Conservation (phyloP, 768 basidiomycete species). For the Rhizopogon vulgaris region DNA sequence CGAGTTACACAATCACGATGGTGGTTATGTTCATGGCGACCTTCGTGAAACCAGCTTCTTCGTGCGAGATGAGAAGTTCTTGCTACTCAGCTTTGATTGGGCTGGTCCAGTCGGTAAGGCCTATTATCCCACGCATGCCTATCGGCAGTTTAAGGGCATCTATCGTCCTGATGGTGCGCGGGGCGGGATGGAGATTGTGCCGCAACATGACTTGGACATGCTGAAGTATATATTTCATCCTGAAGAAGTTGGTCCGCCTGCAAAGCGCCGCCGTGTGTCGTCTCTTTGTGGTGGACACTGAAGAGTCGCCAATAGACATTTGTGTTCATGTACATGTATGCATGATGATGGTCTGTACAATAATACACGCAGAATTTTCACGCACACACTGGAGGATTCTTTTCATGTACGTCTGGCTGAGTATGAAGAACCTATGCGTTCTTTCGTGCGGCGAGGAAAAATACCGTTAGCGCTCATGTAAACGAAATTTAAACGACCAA, state of each 20-base stretch:
- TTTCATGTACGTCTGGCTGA: too few species aligned
- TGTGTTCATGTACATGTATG: too few species aligned
- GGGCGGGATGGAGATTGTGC: neutral
- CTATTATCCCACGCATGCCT: neutral
- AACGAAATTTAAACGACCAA: too few species aligned
- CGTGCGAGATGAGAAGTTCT: neutral
- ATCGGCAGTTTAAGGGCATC: too few species aligned
- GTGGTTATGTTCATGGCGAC: conserved; percentile 2
- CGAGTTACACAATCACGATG: neutral
- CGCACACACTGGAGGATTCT: too few species aligned
- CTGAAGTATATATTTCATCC: neutral
- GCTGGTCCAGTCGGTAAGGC: neutral
- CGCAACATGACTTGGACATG: neutral
- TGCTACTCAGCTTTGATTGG: neutral
- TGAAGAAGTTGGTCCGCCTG: neutral
- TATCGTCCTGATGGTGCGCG: neutral
- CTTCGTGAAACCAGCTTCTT: conserved; percentile 1
- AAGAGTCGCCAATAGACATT: neutral
- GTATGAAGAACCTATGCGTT: too few species aligned
- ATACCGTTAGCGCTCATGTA: too few species aligned
- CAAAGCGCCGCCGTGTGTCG: neutral
- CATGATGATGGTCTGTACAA: too few species aligned
- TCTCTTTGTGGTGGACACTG: neutral
- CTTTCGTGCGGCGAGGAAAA: too few species aligned
- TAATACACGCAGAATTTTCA: too few species aligned